Evolutionary conservation across 2,329 filamentous ascomycete species (phyloP), one percentile per base, ranked within the genome.

Genomic region (Colletotrichum tabaci): DNA sequence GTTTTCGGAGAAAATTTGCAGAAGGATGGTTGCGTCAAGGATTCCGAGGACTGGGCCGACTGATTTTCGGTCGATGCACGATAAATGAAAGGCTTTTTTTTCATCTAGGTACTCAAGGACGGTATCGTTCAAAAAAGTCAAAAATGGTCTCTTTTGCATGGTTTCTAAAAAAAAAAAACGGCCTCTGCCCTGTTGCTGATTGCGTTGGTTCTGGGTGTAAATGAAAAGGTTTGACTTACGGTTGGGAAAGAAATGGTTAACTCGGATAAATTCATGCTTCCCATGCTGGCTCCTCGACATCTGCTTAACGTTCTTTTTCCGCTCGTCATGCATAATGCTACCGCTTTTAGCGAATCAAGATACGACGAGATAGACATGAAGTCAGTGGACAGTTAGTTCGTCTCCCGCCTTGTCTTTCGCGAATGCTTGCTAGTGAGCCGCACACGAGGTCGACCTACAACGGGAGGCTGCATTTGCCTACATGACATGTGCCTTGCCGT

Each of bases 21-120:
- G 66, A 60, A 72, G 58, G 66, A 69, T 69, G 64, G 58, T 69
- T 69, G 66, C 67, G 67, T 71, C 67, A 72, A 66, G 61, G 65
- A 63, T 72, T 72, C 69, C 66, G 65, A 69, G 65, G 61, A 72
- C 70, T 72, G 61, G 69, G 67, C 70, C 70, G 67, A 61, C 70
- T 70, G 70, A 66, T 71, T 71, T 72, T 67, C 66, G 67, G 70
- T 71, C 70, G 66, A 66, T 72, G 66, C 67, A 71, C 70, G 68
- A 70, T 72, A 67, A 72, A 72, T 71, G 69, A 72, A 72, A 71
- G 70, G 70, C 70, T 71, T 72, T 70, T 70, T 65, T 66, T 72
- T 68, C 65, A 72, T 72, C 66, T 72, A 72, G 70, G 69, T 68
- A 73, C 70, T 66, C 63, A 65, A 35, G 65, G 56, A 68, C 70